A percentile compares a stretch with the other conserved stretches of the same genome.
phyloP scores from a whole-genome alignment of 768 basidiomycete genomes.

The Imleria badia region DNA sequence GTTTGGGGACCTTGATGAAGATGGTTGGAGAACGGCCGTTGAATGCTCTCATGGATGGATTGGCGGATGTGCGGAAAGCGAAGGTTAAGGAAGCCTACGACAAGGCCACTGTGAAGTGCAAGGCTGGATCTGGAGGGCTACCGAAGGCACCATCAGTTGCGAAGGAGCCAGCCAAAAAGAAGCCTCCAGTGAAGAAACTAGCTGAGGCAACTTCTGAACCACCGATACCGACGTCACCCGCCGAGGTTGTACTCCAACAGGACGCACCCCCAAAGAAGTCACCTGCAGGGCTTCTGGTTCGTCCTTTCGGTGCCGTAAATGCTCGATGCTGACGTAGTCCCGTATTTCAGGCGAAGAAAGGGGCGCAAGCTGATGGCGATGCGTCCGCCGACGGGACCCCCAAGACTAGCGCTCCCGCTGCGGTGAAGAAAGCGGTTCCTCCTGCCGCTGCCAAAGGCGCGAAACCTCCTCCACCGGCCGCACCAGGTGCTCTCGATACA shows the following conservation, averaged over 20 bases:
- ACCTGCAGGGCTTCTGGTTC: slow-evolving; percentile 46
- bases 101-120: slow-evolving; percentile 89
- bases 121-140: slow-evolving; percentile 57
- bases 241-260: slow-evolving; percentile 20
- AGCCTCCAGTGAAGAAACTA: slow-evolving; percentile 33
- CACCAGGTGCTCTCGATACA: slow-evolving; percentile 64
- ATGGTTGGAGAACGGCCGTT: slow-evolving; percentile 94
- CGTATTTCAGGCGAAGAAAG: slow-evolving; percentile 52
- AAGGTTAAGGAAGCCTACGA: slow-evolving; percentile 96
- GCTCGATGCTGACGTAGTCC: slow-evolving; percentile 1
- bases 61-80: slow-evolving; percentile 82
- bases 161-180: slow-evolving; percentile 39
- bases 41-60: slow-evolving; percentile 78
- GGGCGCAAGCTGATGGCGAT: slow-evolving; percentile 34
- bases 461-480: slow-evolving; percentile 49
- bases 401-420: slow-evolving; percentile 29
- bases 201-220: slow-evolving; percentile 14
- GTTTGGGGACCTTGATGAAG: slow-evolving; percentile 90
- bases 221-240: slow-evolving; percentile 16
- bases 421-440: slow-evolving; percentile 46
- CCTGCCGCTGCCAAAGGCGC: slow-evolving; percentile 40
- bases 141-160: slow-evolving; percentile 37
- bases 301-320: background rate
- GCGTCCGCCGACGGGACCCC: slow-evolving; percentile 12
- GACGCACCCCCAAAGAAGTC: slow-evolving; percentile 45